Evolutionary conservation across 2,329 filamentous ascomycete species (phyloP).

Genomic region (Cryphonectria naterciae): DNA sequence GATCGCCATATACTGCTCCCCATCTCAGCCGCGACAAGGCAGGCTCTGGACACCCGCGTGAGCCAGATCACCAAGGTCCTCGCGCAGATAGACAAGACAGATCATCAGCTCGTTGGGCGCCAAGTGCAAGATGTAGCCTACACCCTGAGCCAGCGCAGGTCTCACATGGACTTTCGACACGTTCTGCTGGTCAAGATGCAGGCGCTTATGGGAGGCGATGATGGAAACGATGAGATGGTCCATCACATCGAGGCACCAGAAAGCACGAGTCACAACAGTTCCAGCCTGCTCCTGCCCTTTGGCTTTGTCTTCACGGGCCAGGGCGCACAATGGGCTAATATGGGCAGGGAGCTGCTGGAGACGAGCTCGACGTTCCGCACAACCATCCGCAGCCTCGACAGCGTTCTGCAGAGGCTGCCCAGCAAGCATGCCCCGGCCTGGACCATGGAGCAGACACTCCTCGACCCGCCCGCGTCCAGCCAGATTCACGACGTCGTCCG

Average conservation of each 20-base stretch:
- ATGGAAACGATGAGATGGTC: neutral
- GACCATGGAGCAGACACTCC: neutral
- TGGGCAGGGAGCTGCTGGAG: neutral
- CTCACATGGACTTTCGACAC: neutral
- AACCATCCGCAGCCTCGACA: neutral
- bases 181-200: neutral
- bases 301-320: neutral
- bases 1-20: neutral
- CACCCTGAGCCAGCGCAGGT: neutral
- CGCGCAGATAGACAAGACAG: neutral
- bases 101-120: neutral
- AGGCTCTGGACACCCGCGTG: neutral
- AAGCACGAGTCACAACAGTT: neutral
- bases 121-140: neutral
- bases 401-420: neutral
- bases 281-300: neutral
- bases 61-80: neutral
- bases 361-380: neutral
- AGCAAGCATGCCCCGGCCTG: neutral
- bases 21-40: neutral
- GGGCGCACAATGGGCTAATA: neutral
- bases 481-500: neutral
- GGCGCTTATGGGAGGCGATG: neutral
- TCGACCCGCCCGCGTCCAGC: neutral
- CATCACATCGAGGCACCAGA: neutral